phyloP scores from a whole-genome alignment of 108 stramenopile species.

The Fragilaria radians region DNA sequence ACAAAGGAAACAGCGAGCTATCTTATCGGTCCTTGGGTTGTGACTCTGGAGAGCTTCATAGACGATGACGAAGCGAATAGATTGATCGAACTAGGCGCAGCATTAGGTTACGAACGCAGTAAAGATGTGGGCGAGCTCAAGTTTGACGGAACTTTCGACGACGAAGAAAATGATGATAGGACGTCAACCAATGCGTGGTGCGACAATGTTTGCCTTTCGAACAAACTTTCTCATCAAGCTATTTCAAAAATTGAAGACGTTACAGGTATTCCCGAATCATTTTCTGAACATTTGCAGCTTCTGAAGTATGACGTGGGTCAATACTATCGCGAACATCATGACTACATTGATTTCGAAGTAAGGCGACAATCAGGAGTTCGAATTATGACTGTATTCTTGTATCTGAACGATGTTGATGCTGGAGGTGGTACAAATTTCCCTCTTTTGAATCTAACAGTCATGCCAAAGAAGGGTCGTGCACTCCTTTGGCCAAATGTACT shows the following conservation, averaged over 20 bases:
- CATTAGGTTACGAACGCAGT: conserved; percentile 66
- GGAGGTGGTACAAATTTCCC: conserved; percentile 84
- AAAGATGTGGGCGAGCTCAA: conserved; percentile 64
- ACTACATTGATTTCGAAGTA: conserved; percentile 35
- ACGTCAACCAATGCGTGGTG: conserved; percentile 28
- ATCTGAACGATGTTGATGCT: conserved; percentile 84
- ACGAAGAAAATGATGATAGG: conserved; percentile 26
- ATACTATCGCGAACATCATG: conserved; percentile 37
- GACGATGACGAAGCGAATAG: conserved; percentile 60
- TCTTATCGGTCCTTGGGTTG: conserved; percentile 74
- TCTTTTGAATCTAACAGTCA: conserved; percentile 42
- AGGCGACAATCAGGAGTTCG: conserved; percentile 60
- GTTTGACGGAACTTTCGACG: conserved; percentile 59
- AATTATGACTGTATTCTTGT: conserved; percentile 81
- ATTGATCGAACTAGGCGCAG: conserved; percentile 56
- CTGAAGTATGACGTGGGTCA: conserved; percentile 36
- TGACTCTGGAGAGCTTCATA: conserved; percentile 81
- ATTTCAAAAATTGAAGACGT: conserved; percentile 37
- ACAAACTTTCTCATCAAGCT: conserved; percentile 12
- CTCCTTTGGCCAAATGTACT: conserved; percentile 82
- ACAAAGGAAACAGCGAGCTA: conserved; percentile 24
- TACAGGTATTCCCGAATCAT: conserved; percentile 31
- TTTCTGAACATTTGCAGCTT: conserved; percentile 65
- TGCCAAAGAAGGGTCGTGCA: conserved; percentile 71
- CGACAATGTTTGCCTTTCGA: conserved; percentile 11